phyloP scores from a whole-genome alignment of 2,329 filamentous ascomycete species.

The Eurotiales sp. region DNA sequence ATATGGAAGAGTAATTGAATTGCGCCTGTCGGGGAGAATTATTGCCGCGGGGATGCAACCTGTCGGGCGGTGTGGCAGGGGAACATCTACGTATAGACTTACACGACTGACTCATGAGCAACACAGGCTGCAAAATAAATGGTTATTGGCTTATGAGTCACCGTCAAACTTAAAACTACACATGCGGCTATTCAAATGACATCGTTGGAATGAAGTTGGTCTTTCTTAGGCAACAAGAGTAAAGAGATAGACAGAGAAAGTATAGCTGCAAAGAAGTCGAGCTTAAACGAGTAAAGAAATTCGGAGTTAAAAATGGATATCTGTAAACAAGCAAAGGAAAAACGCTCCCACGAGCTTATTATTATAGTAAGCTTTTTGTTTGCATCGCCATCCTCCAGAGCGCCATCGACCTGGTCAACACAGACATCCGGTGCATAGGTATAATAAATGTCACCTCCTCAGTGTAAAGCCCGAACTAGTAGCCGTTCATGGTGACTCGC shows the following conservation, averaged over 20 bases:
- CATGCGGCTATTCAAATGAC: no score
- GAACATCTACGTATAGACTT: no score
- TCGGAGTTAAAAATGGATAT: slow-evolving; percentile 18
- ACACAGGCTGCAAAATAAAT: no score
- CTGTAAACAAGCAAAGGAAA: slow-evolving; percentile 15
- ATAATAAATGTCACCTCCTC: background rate
- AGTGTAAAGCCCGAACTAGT: slow-evolving; percentile 53
- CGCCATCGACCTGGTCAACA: slow-evolving; percentile 6
- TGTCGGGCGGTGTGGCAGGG: slow-evolving; percentile 2
- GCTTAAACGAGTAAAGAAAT: slow-evolving; percentile 2
- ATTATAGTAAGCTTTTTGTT: slow-evolving; percentile 14
- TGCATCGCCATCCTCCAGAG: slow-evolving; percentile 4
- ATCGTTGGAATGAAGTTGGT: no score
- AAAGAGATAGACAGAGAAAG: slow-evolving; percentile 3
- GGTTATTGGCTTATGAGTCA: background rate
- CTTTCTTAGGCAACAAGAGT: no score
- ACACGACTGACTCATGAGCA: no score
- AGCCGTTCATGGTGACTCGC: slow-evolving; percentile 98
- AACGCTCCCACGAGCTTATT: slow-evolving; percentile 11
- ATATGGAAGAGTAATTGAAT: no score
- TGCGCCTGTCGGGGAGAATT: background rate
- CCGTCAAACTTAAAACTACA: no score
- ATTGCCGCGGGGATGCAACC: background rate
- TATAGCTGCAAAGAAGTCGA: background rate
- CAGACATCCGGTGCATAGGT: background rate